A percentile compares a stretch with the other conserved stretches of the same genome.
phyloP scores from a whole-genome alignment of 257 asterid species.

The Solanum corneliomulleri region DNA sequence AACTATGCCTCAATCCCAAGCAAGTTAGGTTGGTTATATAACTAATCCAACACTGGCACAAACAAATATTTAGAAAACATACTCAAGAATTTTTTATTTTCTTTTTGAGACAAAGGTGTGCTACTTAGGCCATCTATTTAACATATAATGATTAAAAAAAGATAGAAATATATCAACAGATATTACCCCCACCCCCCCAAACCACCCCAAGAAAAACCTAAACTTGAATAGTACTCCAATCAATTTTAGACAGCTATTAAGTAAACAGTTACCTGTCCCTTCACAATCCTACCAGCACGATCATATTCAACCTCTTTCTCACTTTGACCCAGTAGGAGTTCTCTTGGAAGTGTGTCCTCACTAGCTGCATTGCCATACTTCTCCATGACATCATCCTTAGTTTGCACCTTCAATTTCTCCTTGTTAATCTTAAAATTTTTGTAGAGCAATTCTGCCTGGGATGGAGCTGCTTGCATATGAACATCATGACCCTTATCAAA shows the following conservation, averaged over 20 bases:
- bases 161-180: background rate
- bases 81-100: background rate
- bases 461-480: conserved; percentile 99
- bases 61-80: background rate
- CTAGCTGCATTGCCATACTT: conserved; percentile 94
- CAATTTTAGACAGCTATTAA: background rate
- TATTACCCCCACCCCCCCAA: background rate
- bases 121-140: background rate
- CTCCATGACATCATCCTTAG: conserved; percentile 74
- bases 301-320: conserved; percentile 88
- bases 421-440: conserved; percentile 68
- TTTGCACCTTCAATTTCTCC: conserved; percentile 70
- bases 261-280: conserved; percentile 67
- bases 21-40: background rate
- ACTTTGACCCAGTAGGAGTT: conserved; percentile 88
- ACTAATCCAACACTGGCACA: background rate
- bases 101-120: background rate
- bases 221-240: background rate
- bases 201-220: background rate
- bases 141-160: background rate
- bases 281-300: conserved; percentile 84
- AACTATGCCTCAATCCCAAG: background rate
- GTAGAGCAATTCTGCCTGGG: conserved; percentile 86
- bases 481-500: conserved; percentile 94
- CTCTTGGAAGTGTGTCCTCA: conserved; percentile 72